These are phyloP conservation scores for Pterulicium gracile DNA, from an alignment of 1,284 basidiomycete species.

Conservation along the genomic window DNA sequence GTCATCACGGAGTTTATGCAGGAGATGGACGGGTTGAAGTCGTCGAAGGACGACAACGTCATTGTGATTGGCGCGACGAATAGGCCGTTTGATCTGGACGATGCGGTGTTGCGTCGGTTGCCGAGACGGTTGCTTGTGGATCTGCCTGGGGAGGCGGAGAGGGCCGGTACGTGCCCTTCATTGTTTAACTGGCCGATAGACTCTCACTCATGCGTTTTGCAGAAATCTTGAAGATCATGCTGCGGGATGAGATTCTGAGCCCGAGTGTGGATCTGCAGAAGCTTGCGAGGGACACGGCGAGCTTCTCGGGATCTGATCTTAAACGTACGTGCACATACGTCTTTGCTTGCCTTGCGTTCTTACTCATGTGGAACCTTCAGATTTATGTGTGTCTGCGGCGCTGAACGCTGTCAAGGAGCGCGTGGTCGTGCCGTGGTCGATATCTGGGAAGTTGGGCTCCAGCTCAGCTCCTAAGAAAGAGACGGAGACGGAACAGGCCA, in stretches of 20 bases:
- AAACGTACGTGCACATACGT: constrained; percentile 55
- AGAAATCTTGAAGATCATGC: constrained; percentile 80
- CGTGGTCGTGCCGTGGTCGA: constrained; percentile 66
- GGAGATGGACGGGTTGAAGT: constrained; percentile 92
- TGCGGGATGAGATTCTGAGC: constrained; percentile 67
- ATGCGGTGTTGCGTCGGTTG: constrained; percentile 75
- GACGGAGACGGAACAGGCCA: constrained; percentile 2
- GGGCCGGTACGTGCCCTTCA: constrained; percentile 46
- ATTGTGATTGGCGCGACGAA: constrained; percentile 96
- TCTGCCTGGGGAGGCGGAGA: constrained; percentile 72
- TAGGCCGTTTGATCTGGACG: constrained; percentile 76
- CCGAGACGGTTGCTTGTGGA: constrained; percentile 80
- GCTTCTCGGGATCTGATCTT: constrained; percentile 88
- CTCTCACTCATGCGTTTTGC: constrained; percentile 6
- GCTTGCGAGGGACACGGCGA: constrained; percentile 69
- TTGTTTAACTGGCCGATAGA: not conserved
- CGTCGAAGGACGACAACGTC: constrained; percentile 71
- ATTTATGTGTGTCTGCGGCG: constrained; percentile 83
- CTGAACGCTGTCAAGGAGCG: constrained; percentile 82
- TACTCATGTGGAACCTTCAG: constrained; percentile 26
- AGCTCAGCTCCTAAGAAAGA: constrained; percentile 10
- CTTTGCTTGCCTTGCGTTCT: constrained; percentile 7
- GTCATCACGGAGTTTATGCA: constrained; percentile 96
- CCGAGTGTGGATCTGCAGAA: constrained; percentile 53
- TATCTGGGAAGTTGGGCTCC: constrained; percentile 11